Percentiles rank a stretch among this genome's conserved stretches.
phyloP scores from a whole-genome alignment of 352 stramenopile species.

The Pythium apleroticum region DNA sequence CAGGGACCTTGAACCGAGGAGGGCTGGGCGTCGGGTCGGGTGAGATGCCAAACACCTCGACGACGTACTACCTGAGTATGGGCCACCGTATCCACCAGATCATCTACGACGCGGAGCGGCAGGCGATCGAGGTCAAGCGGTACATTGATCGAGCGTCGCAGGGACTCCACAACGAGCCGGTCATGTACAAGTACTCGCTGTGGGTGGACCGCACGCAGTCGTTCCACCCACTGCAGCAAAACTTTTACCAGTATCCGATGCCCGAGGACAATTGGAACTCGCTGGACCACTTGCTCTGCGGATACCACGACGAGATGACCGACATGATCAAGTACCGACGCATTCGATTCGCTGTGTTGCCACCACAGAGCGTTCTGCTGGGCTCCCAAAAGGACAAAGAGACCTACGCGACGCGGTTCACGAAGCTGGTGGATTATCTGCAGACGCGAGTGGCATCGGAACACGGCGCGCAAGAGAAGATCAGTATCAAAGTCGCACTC shows the following conservation, averaged over 20 bases:
- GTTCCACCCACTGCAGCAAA: constrained; percentile 71
- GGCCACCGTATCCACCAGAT: constrained; percentile 81
- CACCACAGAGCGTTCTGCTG: constrained; percentile 23
- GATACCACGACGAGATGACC: constrained; percentile 74
- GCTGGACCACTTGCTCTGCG: constrained; percentile 71
- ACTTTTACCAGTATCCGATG: constrained; percentile 67
- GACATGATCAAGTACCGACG: constrained; percentile 69
- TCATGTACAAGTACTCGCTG: constrained; percentile 68
- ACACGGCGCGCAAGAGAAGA: constrained; percentile 49
- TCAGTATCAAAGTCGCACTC: constrained; percentile 43
- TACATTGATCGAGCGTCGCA: constrained; percentile 55
- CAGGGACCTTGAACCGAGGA: constrained; percentile 26
- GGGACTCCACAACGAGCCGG: constrained; percentile 34
- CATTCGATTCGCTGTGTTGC: constrained; percentile 70
- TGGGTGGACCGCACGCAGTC: constrained; percentile 63
- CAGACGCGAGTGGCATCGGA: constrained; percentile 56
- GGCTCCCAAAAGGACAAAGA: constrained; percentile 23
- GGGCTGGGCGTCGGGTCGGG: constrained; percentile 17
- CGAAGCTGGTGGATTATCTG: constrained; percentile 65
- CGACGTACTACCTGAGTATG: constrained; percentile 73
- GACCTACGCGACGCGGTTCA: constrained; percentile 49
- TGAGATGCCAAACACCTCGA: constrained; percentile 18
- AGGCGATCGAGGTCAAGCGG: constrained; percentile 79
- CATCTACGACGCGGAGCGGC: constrained; percentile 68
- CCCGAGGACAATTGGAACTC: constrained; percentile 82